Conservation (phyloP, 257 asterid species). For the Gardenia jasminoides region DNA sequence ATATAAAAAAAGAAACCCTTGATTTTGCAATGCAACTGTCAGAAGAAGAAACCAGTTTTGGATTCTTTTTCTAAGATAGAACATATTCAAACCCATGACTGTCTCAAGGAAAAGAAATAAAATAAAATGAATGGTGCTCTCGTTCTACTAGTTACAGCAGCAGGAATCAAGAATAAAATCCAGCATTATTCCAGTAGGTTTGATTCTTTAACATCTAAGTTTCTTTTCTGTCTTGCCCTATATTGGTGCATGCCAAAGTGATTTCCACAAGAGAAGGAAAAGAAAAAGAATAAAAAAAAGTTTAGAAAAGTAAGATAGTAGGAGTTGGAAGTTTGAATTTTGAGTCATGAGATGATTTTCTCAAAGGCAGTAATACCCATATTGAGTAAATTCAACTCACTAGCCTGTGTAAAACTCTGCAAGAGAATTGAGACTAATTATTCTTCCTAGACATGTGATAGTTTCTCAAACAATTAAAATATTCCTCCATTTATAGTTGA, state of each 20-base stretch:
- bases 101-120: constrained; percentile 13
- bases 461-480: not conserved
- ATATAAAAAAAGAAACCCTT: constrained; percentile 6
- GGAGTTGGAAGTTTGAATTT: not conserved
- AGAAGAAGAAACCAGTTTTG: constrained; percentile 18
- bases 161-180: not conserved
- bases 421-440: not conserved
- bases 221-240: no score
- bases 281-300: not conserved
- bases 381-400: no score
- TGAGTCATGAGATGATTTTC: not conserved
- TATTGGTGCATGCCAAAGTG: no score
- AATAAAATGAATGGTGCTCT: not conserved
- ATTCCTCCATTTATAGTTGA: not conserved
- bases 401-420: not conserved
- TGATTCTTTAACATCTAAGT: no score
- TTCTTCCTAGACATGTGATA: not conserved
- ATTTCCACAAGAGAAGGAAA: not conserved
- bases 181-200: not conserved
- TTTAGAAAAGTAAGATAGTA: not conserved
- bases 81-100: constrained; percentile 37
- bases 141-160: constrained; percentile 5
- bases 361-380: no score
- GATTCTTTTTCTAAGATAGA: constrained; percentile 30
- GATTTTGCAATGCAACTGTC: not conserved